These are phyloP conservation scores for Daedalea quercina DNA, from an alignment of 768 basidiomycete species.

Conservation along the genomic window DNA sequence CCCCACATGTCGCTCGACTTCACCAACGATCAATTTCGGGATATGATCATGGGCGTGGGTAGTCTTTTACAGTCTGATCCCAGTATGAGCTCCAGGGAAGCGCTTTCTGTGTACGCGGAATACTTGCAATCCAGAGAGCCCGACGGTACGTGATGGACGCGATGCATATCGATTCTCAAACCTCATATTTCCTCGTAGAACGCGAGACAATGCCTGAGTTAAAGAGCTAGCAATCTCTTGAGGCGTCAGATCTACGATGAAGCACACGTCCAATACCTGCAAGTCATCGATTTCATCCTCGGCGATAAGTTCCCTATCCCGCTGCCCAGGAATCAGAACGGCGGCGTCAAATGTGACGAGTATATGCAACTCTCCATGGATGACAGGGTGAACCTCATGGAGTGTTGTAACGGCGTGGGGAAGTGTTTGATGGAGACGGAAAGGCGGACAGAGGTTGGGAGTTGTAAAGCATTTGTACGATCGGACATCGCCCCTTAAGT, in stretches of 20 bases:
- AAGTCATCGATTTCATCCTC: conserved; percentile 7
- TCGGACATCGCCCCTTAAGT: conserved; percentile 6
- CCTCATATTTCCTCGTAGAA: too few species aligned
- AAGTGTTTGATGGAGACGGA: conserved; percentile 1
- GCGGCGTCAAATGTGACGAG: conserved; percentile 5
- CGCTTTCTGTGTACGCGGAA: too few species aligned
- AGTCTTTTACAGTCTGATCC: too few species aligned
- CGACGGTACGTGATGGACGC: too few species aligned
- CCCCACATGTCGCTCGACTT: too few species aligned
- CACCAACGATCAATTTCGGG: too few species aligned
- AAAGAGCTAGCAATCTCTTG: conserved; percentile 1
- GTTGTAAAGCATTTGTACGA: background rate
- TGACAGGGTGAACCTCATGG: conserved; percentile 7
- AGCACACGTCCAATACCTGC: conserved; percentile 1
- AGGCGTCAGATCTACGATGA: background rate
- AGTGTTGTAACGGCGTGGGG: conserved; percentile 11
- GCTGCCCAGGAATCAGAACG: conserved; percentile 1
- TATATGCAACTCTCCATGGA: conserved; percentile 9
- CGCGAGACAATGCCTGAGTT: too few species aligned
- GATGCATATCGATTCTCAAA: too few species aligned
- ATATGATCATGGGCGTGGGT: too few species aligned
- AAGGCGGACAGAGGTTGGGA: conserved; percentile 7
- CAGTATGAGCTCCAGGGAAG: too few species aligned
- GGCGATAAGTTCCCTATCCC: conserved; percentile 6
- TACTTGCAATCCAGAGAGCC: too few species aligned